These are phyloP conservation scores for Thelephora terrestris DNA, from an alignment of 1,284 basidiomycete species.

Conservation along the genomic window DNA sequence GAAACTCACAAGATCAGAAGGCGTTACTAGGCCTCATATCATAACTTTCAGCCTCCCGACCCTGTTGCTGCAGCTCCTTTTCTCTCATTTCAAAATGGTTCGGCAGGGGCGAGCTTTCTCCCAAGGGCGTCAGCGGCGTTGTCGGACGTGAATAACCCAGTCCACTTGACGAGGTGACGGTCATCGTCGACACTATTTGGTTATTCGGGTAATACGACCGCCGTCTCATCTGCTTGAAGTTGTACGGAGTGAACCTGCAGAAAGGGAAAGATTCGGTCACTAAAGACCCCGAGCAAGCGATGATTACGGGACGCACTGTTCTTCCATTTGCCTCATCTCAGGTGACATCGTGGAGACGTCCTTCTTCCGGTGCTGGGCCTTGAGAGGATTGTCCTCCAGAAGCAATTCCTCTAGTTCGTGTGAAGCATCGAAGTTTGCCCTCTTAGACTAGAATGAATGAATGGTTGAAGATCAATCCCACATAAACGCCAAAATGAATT, in stretches of 20 bases:
- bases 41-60: constrained; percentile 11
- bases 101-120: constrained; percentile 15
- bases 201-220: constrained; percentile 76
- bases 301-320: constrained; percentile 59
- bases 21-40: not conserved
- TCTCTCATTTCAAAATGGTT: constrained; percentile 16
- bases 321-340: constrained; percentile 97
- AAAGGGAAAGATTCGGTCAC: constrained; percentile 1
- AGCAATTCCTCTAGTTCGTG: constrained; percentile 95
- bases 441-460: constrained; percentile 62
- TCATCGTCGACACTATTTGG: constrained; percentile 42
- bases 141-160: constrained; percentile 34
- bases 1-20: not conserved
- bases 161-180: constrained; percentile 36
- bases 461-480: not conserved
- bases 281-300: constrained; percentile 1
- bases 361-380: constrained; percentile 88
- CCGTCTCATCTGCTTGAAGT: constrained; percentile 76
- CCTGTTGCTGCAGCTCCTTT: constrained; percentile 13
- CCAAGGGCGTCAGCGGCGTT: constrained; percentile 28
- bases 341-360: constrained; percentile 72
- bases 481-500: not conserved
- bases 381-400: constrained; percentile 94
- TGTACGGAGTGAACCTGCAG: constrained; percentile 67
- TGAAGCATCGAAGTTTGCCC: constrained; percentile 98